A percentile compares a stretch with the other conserved stretches of the same genome.
These are phyloP conservation scores for Prunus padus DNA, from an alignment of 306 rosid species.

Conservation along the genomic window DNA sequence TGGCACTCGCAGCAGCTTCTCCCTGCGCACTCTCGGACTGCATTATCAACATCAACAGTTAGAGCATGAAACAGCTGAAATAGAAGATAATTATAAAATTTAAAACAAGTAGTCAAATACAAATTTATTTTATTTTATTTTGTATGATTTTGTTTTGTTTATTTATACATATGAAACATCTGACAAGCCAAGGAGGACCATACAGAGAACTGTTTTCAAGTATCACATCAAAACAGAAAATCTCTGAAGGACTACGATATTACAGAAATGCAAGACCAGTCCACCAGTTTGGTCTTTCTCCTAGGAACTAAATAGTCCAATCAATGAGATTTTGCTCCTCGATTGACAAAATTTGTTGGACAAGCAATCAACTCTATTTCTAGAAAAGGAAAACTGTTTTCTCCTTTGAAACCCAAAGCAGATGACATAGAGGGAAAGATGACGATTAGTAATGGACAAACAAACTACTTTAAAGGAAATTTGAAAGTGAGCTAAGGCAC, in stretches of 20 bases:
- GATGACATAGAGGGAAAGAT: neutral
- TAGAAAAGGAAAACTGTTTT: neutral
- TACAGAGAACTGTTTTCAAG: too few relatives aligned
- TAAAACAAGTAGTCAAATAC: too few relatives aligned
- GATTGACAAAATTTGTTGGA: neutral
- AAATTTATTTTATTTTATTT: too few relatives aligned
- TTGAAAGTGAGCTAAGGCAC: neutral
- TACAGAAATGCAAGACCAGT: neutral
- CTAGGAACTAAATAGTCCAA: neutral
- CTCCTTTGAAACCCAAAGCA: too few relatives aligned
- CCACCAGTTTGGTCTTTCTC: neutral
- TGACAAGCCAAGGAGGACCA: too few relatives aligned
- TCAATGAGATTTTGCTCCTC: too few relatives aligned
- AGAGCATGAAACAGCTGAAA: neutral
- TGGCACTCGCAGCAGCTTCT: slow-evolving; percentile 97
- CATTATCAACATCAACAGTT: slow-evolving; percentile 20
- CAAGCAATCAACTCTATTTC: neutral
- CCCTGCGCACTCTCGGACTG: slow-evolving; percentile 99
- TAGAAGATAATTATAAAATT: too few relatives aligned
- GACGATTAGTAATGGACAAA: neutral
- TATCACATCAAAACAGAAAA: neutral
- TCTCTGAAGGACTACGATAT: neutral
- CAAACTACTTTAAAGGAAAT: neutral
- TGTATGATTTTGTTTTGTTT: too few relatives aligned
- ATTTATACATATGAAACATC: too few relatives aligned